Base-by-base conservation (phyloP, 768 basidiomycete species). In the Phlebiopsis gigantea region DNA sequence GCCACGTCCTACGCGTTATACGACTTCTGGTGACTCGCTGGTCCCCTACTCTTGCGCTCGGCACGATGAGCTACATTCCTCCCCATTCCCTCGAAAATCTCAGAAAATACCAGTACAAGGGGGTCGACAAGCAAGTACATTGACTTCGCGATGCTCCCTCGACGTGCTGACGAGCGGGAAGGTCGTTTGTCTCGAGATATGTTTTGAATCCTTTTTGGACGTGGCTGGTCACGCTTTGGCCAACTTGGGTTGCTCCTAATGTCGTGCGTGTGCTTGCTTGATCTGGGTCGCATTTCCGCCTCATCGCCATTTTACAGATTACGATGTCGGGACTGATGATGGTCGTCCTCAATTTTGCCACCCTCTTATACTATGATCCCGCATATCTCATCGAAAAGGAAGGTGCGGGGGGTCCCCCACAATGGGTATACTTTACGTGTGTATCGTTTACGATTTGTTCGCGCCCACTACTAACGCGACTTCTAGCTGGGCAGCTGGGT, bases 371-470 rank as follows among this genome's bases (percentile, higher is more conserved):
- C 65, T 93, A 87, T 66, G 94, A 98, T 71, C 90, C 91, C 1
- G 67, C 77, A 26, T 90, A 90, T 68, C 74, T 87, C 46, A 78
- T 83, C 9, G 81, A 88, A 56, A 82, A 84, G 57, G 86, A 82
- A 5, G 85, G 83, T 4, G 78, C 74, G 5, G 63, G 65, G 7
- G 81, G 81, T 1, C 84, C 84, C 2, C 93, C 94, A 0, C 77
- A 79, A 42, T 96, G 94, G 94, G 73, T 98, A 17, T 98, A 95
- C 70, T 88, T 89, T 66, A 92, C 92, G 88, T 91, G 65, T 48
- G 29, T 21, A 10, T 21, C 34, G 10, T 29, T 17, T 48, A n/a
- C 21, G 28, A 17, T n/a, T 21, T 17, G 10, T 29, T 17, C 30
- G 8, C 21, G 28, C 14, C 17, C 28, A 26, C 21, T 17, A 21